Base-by-base conservation (phyloP, 148 eudicot genomes). In the Bassia scoparia region DNA sequence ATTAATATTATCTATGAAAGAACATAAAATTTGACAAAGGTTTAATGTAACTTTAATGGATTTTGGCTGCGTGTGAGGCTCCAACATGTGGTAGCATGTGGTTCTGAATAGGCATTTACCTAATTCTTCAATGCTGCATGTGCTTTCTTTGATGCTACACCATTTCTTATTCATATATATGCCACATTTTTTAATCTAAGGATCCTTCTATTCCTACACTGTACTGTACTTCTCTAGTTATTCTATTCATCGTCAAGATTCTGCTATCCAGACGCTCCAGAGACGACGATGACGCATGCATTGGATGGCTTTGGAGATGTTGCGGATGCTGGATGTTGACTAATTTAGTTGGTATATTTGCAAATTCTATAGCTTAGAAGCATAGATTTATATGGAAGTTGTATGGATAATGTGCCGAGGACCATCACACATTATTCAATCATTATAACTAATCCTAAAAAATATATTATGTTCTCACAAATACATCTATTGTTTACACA, bases 11-110 rank as follows among this genome's bases (percentile, higher is more conserved):
- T 65, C 30, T 30, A 65, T 37, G 30, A 65, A 65, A 65, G 12
- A n/a, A 21, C 27, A 65, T 17, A 2, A 41, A 23, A 24, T 11
- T 21, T 29, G n/a, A 20, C 20, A n/a, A 20, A 37, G 26, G 50
- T 27, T 64, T 64, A 64, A 64, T 64, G 49, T 23, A 50, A 63
- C 34, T 63, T 63, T 20, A 65, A 65, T 38, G 68, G 20, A 2
- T n/a, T 38, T 37, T 37, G 48, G 23, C 48, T 37, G 27, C 10
- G 68, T 65, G 21, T 24, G 68, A 26, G 50, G 68, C 68, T 65
- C 11, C 29, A 38, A 65, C 68, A 65, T 65, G 50, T 65, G 68
- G 30, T 13, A 3, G 17, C 68, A 65, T 65, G 68, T 65, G 68
- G 30, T 65, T 37, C 50, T 21, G 68, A 64, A 35, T 21, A 13